phyloP scores from a whole-genome alignment of 2,329 filamentous ascomycete species.

The Coleophoma crateriformis region DNA sequence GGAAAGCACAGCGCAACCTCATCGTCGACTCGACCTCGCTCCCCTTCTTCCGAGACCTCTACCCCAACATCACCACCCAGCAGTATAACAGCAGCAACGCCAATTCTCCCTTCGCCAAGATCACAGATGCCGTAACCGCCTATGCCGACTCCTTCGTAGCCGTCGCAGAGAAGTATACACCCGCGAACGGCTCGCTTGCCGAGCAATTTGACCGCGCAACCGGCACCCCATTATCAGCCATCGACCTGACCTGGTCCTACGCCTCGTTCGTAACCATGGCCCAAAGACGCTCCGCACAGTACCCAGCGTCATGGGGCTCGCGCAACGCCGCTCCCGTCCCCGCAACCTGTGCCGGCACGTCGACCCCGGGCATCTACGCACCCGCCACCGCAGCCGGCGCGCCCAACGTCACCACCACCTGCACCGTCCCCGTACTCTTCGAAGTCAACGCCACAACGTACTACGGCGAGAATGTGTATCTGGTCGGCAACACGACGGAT shows the following conservation, averaged over 20 bases:
- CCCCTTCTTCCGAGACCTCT: slow-evolving; percentile 65
- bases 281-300: slow-evolving; percentile 45
- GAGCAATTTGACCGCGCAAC: slow-evolving; percentile 59
- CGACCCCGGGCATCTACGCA: slow-evolving; percentile 44
- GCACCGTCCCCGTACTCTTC: slow-evolving; percentile 34
- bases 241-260: slow-evolving; percentile 70
- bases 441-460: slow-evolving; percentile 39
- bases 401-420: slow-evolving; percentile 19
- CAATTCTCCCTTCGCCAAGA: slow-evolving; percentile 44
- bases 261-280: slow-evolving; percentile 60
- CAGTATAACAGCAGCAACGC: slow-evolving; percentile 55
- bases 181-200: slow-evolving; percentile 52
- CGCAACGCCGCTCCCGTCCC: slow-evolving; percentile 39
- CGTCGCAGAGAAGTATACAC: slow-evolving; percentile 43
- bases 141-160: slow-evolving; percentile 56
- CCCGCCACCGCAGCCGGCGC: slow-evolving; percentile 37
- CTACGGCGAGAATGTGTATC: slow-evolving; percentile 41
- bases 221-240: slow-evolving; percentile 52
- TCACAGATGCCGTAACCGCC: slow-evolving; percentile 50
- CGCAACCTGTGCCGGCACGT: slow-evolving; percentile 38
- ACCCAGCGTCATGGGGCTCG: slow-evolving; percentile 51
- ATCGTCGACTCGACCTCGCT: slow-evolving; percentile 59
- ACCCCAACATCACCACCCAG: slow-evolving; percentile 51
- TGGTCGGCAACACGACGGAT: slow-evolving; percentile 35
- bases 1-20: slow-evolving; percentile 57